Base-by-base conservation (phyloP, 768 basidiomycete genomes). In the Boletellus ananiceps region DNA sequence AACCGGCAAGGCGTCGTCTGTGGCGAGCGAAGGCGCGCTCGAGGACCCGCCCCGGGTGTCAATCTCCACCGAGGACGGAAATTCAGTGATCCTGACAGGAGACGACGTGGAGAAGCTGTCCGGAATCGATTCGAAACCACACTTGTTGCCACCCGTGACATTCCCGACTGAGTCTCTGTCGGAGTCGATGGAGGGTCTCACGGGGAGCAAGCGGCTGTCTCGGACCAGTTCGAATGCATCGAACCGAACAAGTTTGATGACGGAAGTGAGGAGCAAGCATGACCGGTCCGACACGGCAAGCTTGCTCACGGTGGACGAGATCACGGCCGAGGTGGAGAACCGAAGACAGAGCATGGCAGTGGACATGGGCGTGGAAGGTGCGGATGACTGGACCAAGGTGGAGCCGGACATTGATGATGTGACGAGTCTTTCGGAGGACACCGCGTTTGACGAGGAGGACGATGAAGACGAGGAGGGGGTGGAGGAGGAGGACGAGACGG, bases 221-320 rank as follows among this genome's bases (percentile, higher is more conserved):
- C 49, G 56, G 1, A 72, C 71, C 42, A 74, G 77, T 36, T 84
- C 79, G 33, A 71, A 66, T 31, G 70, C 65, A 14, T 79, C 74
- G 36, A 81, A 79, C 56, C 82, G 90, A 5, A 77, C 84, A 73
- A 92, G 89, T 62, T 86, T 82, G 64, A 85, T 88, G 72, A 86
- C 84, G 1, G 89, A 92, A 61, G 65, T 91, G 48, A 75, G 88
- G 51, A 88, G 82, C 65, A 88, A 83, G 64, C 82, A 88, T 18
- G 92, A 96, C 59, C 75, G 79, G 34, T 88, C 88, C 0, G 93
- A 95, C 61, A 91, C 92, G 8, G 91, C 90, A 4, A 93, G 89
- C 57, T 70, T 97, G 59, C 78, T 97, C 68, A 99, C 95, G 0
- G 90, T 99, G 19, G 95, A 99, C 61, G 93, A 99, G 69, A 96